Evolutionary conservation across 139 green algal genomes (phyloP).

Genomic region (Ettlia oleoabundans): DNA sequence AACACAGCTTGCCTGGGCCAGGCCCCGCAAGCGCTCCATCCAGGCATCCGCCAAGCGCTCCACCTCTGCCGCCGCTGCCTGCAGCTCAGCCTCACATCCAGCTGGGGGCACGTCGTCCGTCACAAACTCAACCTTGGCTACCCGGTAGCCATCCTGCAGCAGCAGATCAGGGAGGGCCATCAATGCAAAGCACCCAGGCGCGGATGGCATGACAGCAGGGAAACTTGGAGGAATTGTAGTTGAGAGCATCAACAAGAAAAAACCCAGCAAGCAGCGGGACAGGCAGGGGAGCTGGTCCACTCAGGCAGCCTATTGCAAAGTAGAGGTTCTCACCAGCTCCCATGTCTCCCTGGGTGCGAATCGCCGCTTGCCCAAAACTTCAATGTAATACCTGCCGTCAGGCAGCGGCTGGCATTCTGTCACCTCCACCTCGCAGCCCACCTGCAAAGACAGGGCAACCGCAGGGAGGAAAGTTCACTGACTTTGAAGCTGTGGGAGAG

Average conservation of each 20-base stretch:
- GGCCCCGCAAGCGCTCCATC: slow-evolving; percentile 39
- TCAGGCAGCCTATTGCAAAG: too few species aligned
- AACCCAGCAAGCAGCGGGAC: neutral
- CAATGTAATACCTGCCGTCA: slow-evolving; percentile 81
- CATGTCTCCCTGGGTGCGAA: slow-evolving; percentile 49
- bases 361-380: slow-evolving; percentile 70
- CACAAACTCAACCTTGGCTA: slow-evolving; percentile 54
- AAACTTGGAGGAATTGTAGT: too few species aligned
- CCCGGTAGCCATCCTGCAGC: slow-evolving; percentile 75
- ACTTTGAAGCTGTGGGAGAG: neutral
- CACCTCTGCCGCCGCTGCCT: neutral
- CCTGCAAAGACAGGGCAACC: slow-evolving; percentile 13
- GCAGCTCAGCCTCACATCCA: slow-evolving; percentile 32
- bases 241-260: too few species aligned
- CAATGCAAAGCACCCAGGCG: too few species aligned
- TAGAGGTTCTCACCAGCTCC: slow-evolving; percentile 62
- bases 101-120: slow-evolving; percentile 28
- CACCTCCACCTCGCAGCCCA: slow-evolving; percentile 78
- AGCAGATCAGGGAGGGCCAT: too few species aligned
- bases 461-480: neutral
- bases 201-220: too few species aligned
- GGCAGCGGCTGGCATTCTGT: slow-evolving; percentile 77
- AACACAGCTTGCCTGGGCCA: slow-evolving; percentile 21
- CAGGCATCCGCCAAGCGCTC: slow-evolving; percentile 33
- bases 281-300: too few species aligned